Conservation (phyloP, 768 basidiomycete species). For the Lyophyllum atratum region DNA sequence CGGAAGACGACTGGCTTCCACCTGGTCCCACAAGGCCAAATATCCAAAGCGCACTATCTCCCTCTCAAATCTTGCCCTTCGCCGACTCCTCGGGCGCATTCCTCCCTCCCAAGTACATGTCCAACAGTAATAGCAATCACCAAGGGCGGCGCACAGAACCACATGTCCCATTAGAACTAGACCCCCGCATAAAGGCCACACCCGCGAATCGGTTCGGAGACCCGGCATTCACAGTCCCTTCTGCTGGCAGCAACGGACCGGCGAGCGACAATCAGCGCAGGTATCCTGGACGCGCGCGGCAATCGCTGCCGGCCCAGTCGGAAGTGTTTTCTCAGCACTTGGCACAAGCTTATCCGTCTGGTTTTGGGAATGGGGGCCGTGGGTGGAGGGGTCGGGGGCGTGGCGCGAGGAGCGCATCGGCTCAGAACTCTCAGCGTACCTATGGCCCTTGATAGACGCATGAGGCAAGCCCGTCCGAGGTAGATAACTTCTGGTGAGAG, state of each 20-base stretch:
- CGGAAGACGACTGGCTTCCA: conserved; percentile 13
- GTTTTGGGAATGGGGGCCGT: not conserved
- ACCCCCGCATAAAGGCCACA: not conserved
- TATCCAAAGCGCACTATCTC: not conserved
- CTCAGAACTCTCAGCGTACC: not conserved
- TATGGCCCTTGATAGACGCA: too few species aligned
- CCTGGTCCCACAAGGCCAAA: not conserved
- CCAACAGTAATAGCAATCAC: conserved; percentile 1
- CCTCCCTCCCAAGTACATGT: not conserved
- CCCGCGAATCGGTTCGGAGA: conserved; percentile 8
- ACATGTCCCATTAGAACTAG: conserved; percentile 1
- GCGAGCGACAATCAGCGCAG: not conserved
- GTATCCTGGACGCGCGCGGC: conserved; percentile 9
- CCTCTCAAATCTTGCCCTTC: not conserved
- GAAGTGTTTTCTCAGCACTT: conserved; percentile 11
- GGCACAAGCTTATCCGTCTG: conserved; percentile 3
- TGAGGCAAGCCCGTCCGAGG: not conserved
- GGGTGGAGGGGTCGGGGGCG: conserved; percentile 1
- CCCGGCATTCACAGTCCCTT: not conserved
- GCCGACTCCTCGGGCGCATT: not conserved
- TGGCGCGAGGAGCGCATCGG: not conserved
- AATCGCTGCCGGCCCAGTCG: conserved; percentile 14
- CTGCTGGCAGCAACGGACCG: conserved; percentile 10
- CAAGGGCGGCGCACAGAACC: not conserved
- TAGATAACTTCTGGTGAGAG: too few species aligned